Evolutionary conservation across 2,329 filamentous ascomycete genomes (phyloP), one percentile per base, ranked within the genome.

Genomic region (Colletotrichum limetticola): DNA sequence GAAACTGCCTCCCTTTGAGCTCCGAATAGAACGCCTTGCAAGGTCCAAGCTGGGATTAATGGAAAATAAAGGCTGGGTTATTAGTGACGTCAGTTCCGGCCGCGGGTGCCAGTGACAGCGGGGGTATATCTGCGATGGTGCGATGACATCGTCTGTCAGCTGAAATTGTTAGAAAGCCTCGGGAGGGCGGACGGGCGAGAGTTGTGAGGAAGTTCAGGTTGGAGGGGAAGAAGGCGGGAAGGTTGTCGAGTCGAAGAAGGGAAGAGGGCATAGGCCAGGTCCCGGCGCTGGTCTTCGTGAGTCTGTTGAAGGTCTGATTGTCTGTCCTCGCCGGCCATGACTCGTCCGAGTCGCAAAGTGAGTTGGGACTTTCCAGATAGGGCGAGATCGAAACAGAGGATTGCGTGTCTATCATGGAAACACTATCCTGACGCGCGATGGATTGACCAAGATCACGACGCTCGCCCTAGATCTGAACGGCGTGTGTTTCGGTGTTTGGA

Each of bases 341-440:
- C 60, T 65, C 71, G 61, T 71, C 71, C 66, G 71, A 66, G 66
- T 70, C 71, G 71, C 60, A 71, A 65, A 57, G 60, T 52, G 66
- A 72, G 66, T 73, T 73, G 71, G 58, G 71, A 70, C 71, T 70
- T 73, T 57, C 60, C 66, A 49, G 56, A 73, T 52, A 71, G 66
- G 71, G 71, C 71, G 66, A 73, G 32, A 66, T 26, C 71, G 71
- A 73, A 73, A 73, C 71, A 73, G 63, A 62, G 63, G 71, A 65
- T 73, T 73, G 71, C 71, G 71, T 61, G 71, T 71, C 66, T 73
- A 57, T 61, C 46, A 56, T 19, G 53, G 56, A 66, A 73, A 71
- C 66, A 42, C 55, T 71, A 35, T 66, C 65, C 60, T 73, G 71
- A 73, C 28, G 71, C 71, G 71, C 46, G 19, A 52, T 46, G 19